Evolutionary conservation across 345 rosid species (phyloP), one percentile per base, ranked within the genome.

Genomic region (Gynandropsis gynandra): DNA sequence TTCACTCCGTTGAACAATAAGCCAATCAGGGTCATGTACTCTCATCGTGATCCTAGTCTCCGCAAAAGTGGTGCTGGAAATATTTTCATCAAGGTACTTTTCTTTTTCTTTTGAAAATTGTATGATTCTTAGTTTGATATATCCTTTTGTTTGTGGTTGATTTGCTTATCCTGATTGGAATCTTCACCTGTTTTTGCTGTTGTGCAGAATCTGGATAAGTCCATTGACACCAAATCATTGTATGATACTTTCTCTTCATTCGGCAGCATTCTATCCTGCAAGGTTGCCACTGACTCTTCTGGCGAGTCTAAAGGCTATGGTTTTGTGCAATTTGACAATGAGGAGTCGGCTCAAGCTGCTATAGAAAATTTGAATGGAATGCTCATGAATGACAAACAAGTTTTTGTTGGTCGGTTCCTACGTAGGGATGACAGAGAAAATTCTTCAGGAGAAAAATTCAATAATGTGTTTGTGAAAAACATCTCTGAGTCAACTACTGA

Each of bases 281-380:
- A 87, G 77, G 87, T 92, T 19, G 95, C 95, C 43, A 80, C 95
- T 19, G 98, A 90, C 56, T 5, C 72, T 31, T 68, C 79, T 50
- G 98, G 96, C 44, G 93, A 84, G 62, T 90, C 95, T 11, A 90
- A 74, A 68, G 96, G 96, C 60, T 87, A 87, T 71, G 98, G 98
- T 5, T 90, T 90, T 76, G 93, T 90, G 17, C 98, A 90, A 66
- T 87, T 72, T 55, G 96, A 84, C 18, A 75, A 48, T 50, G 95
- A 80, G 43, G 96, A 87, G 41, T 59, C 93, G 58, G 84, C 96
- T 8, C 87, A 79, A 67, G 72, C 61, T 53, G 96, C 98, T 52
- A 87, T 82, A 41, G 80, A 73, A 70, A 76, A 80, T 49, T 45
- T 90, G 67, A 87, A 84, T 66, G 96, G 95, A 15, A 92, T 92